Conservation (phyloP, 495 filamentous ascomycete genomes). For the Penicillium herquei region DNA sequence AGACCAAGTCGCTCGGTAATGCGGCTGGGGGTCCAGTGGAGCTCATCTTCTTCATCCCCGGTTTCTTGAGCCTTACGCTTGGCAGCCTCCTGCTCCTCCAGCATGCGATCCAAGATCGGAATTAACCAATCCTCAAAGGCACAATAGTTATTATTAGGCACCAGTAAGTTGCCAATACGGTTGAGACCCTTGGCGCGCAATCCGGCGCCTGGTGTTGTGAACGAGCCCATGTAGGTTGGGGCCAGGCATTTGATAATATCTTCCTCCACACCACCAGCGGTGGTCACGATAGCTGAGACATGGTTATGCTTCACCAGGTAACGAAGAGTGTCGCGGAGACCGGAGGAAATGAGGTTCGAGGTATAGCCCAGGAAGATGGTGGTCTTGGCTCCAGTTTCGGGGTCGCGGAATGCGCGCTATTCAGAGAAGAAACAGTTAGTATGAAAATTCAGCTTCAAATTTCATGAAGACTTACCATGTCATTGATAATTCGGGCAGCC, state of each 20-base stretch:
- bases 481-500: constrained; percentile 83
- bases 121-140: constrained; percentile 96
- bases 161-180: constrained; percentile 92
- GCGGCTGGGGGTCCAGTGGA: constrained; percentile 88
- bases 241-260: constrained; percentile 97
- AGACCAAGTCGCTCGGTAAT: constrained; percentile 82
- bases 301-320: constrained; percentile 90
- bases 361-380: constrained; percentile 98
- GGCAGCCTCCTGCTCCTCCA: constrained; percentile 84
- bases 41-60: constrained; percentile 60
- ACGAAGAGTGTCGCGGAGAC: constrained; percentile 84
- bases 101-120: constrained; percentile 85
- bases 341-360: constrained; percentile 94
- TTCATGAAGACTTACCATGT: constrained; percentile 64
- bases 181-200: constrained; percentile 84
- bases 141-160: constrained; percentile 96
- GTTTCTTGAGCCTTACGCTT: constrained; percentile 43
- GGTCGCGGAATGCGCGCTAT: constrained; percentile 72
- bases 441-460: not conserved
- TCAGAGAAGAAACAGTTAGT: not conserved
- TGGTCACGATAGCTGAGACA: constrained; percentile 88
- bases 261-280: constrained; percentile 95
- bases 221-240: constrained; percentile 87
- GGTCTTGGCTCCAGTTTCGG: constrained; percentile 67
- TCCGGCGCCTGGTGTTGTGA: constrained; percentile 68